These are phyloP conservation scores for Catharanthus roseus DNA, from an alignment of 257 asterid genomes.

Conservation along the genomic window DNA sequence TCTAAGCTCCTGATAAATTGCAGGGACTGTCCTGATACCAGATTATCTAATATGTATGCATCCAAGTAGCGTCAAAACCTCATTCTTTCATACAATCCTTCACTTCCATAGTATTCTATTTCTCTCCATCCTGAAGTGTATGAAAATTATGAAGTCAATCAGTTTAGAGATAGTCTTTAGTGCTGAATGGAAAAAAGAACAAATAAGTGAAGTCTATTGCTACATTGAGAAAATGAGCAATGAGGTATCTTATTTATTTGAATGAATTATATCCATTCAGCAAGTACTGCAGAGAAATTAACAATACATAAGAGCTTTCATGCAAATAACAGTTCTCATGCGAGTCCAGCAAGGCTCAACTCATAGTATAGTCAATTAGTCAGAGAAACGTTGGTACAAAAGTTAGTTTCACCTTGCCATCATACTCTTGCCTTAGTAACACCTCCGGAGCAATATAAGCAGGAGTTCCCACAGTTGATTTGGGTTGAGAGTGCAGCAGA, in stretches of 20 bases:
- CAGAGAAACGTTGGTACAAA: background rate
- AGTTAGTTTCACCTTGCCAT: constrained; percentile 62
- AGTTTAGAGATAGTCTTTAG: background rate
- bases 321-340: background rate
- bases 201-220: background rate
- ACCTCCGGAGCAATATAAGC: constrained; percentile 94
- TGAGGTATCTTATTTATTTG: background rate
- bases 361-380: background rate
- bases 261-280: background rate
- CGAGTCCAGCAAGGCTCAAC: background rate
- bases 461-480: constrained; percentile 92
- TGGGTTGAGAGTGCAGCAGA: constrained; percentile 84
- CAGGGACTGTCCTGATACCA: background rate
- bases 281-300: background rate
- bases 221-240: background rate
- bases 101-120: background rate
- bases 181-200: background rate
- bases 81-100: background rate
- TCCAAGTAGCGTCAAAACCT: background rate
- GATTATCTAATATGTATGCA: background rate
- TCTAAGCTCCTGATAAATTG: background rate
- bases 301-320: background rate
- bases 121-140: background rate
- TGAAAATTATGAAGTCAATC: background rate
- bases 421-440: constrained; percentile 65